Conservation (phyloP, 177 flowering plant genomes). For the Vitis hybrid region DNA sequence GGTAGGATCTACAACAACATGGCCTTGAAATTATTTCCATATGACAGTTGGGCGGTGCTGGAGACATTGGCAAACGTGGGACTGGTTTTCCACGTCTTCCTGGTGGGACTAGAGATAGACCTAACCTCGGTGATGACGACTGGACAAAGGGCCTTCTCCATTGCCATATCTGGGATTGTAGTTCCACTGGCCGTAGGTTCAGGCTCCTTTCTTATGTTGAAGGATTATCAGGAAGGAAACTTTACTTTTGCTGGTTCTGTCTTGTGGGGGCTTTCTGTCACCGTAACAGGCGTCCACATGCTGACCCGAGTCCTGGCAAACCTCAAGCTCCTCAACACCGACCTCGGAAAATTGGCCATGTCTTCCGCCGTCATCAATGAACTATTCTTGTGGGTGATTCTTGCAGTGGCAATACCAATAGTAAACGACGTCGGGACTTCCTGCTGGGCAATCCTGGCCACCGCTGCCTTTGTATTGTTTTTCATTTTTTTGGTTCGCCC, state of each 20-base stretch:
- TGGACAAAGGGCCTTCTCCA: constrained; percentile 22
- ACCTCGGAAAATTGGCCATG: constrained; percentile 25
- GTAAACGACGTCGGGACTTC: background rate
- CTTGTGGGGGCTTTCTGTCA: constrained; percentile 24
- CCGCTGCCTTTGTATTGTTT: background rate
- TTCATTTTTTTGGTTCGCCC: constrained; percentile 20
- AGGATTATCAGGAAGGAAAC: background rate
- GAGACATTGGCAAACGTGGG: constrained; percentile 45
- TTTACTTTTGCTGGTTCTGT: background rate
- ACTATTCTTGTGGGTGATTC: constrained; percentile 22
- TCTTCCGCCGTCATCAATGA: constrained; percentile 22
- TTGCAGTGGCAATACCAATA: constrained; percentile 9
- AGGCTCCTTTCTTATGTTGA: background rate
- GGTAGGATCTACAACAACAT: background rate
- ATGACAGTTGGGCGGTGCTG: constrained; percentile 11
- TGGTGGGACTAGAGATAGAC: constrained; percentile 42
- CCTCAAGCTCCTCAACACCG: constrained; percentile 45
- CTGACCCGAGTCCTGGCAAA: constrained; percentile 20
- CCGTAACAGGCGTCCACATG: constrained; percentile 25
- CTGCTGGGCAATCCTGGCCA: background rate
- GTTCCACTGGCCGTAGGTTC: constrained; percentile 19
- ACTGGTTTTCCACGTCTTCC: constrained; percentile 28
- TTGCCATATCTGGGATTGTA: constrained; percentile 22
- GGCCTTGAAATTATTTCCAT: constrained; percentile 5
- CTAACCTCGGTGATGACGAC: constrained; percentile 11